phyloP scores from a whole-genome alignment of 1,139 yeast genomes.

The Pichia kudriavzevii region DNA sequence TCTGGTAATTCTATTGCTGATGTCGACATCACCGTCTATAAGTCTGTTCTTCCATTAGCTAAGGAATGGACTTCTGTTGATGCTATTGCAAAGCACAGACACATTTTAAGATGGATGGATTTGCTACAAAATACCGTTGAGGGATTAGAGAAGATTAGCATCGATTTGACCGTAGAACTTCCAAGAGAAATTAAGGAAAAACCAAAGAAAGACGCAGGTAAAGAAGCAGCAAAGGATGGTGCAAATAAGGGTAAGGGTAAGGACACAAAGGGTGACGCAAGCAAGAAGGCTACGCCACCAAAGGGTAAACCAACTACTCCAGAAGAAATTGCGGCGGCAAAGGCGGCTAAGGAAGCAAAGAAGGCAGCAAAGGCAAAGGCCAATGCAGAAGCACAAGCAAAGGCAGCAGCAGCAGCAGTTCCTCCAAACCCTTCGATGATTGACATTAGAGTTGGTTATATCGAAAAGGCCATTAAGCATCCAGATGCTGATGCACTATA shows the following conservation, averaged over 20 bases:
- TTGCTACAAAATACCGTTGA: slow-evolving; percentile 61
- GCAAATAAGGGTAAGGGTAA: slow-evolving; percentile 27
- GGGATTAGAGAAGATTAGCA: slow-evolving; percentile 43
- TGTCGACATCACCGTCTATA: slow-evolving; percentile 64
- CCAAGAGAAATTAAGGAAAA: slow-evolving; percentile 65
- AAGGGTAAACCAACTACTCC: slow-evolving; percentile 19
- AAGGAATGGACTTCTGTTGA: slow-evolving; percentile 42
- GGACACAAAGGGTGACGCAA: too few species aligned
- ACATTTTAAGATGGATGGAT: slow-evolving; percentile 86
- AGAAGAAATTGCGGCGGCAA: slow-evolving; percentile 23
- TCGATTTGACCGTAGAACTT: slow-evolving; percentile 54
- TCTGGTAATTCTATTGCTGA: slow-evolving; percentile 57
- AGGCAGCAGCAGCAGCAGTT: slow-evolving; percentile 28
- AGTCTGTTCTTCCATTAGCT: slow-evolving; percentile 54
- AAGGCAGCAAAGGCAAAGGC: slow-evolving; percentile 68
- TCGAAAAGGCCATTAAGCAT: slow-evolving; percentile 92
- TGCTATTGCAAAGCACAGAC: slow-evolving; percentile 57
- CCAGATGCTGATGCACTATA: slow-evolving; percentile 97
- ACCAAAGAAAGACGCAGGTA: slow-evolving; percentile 28
- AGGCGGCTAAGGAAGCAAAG: slow-evolving; percentile 41
- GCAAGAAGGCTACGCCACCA: slow-evolving; percentile 21
- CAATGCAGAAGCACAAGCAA: slow-evolving; percentile 31
- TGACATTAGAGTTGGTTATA: slow-evolving; percentile 93
- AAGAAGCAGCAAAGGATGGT: slow-evolving; percentile 17
- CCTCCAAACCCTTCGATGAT: slow-evolving; percentile 71